phyloP scores from a whole-genome alignment of 805 yeast genomes.

The Candida gorgasii region DNA sequence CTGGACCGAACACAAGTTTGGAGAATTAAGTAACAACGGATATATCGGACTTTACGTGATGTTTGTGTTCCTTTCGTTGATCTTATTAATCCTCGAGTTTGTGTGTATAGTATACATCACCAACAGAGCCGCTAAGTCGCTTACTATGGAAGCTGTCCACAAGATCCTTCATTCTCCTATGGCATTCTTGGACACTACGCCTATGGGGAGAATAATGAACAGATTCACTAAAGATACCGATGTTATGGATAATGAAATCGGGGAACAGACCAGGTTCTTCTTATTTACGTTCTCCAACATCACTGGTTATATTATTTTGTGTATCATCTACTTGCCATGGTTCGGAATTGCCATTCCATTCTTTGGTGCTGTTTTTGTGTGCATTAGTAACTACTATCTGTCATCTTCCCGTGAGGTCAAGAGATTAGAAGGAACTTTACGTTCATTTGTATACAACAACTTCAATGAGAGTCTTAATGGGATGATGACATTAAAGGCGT shows the following conservation, averaged over 20 bases:
- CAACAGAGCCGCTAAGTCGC: conserved; percentile 52
- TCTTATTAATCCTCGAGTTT: conserved; percentile 44
- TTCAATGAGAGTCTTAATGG: conserved; percentile 40
- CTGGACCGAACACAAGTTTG: conserved; percentile 66
- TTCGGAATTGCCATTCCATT: conserved; percentile 40
- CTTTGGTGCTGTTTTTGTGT: conserved; percentile 25
- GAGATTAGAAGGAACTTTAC: conserved; percentile 39
- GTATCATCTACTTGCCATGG: conserved; percentile 41
- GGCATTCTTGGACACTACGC: conserved; percentile 81
- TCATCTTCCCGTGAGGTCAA: conserved; percentile 41
- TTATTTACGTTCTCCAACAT: conserved; percentile 56
- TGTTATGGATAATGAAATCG: conserved; percentile 74
- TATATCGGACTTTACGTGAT: conserved; percentile 76
- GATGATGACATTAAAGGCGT: conserved; percentile 38
- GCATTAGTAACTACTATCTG: conserved; percentile 35
- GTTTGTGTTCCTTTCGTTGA: conserved; percentile 52
- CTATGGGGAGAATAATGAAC: conserved; percentile 82
- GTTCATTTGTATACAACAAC: conserved; percentile 41
- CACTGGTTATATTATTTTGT: conserved; percentile 52
- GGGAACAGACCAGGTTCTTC: conserved; percentile 65
- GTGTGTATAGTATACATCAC: conserved; percentile 48
- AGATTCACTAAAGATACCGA: conserved; percentile 89
- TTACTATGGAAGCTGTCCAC: conserved; percentile 63
- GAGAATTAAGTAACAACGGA: conserved; percentile 45
- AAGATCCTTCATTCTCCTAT: conserved; percentile 73